A percentile compares a stretch with the other conserved stretches of the same genome.
Conservation (phyloP, 2,329 filamentous ascomycete genomes). For the Penicillium sp. region DNA sequence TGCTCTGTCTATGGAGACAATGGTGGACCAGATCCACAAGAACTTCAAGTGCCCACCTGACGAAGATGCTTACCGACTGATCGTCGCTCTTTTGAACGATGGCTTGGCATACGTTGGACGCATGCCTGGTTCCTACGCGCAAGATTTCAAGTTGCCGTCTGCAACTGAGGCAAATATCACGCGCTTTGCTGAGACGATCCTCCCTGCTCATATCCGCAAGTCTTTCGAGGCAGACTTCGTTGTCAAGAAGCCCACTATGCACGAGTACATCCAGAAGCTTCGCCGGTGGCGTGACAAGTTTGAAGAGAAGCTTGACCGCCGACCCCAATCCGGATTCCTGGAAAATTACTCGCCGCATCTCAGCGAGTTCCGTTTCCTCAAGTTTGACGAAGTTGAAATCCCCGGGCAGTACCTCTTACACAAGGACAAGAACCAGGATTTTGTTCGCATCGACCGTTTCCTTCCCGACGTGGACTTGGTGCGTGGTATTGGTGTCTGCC, state of each 20-base stretch:
- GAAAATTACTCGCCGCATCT: constrained; percentile 85
- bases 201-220: constrained; percentile 89
- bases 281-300: constrained; percentile 96
- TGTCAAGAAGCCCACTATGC: constrained; percentile 89
- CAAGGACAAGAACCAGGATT: constrained; percentile 98
- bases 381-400: constrained; percentile 97
- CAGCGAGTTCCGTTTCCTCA: constrained; percentile 94
- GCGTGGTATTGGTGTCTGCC: constrained; percentile 81
- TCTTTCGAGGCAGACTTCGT: constrained; percentile 99
- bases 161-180: constrained; percentile 96
- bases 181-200: constrained; percentile 89
- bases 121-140: constrained; percentile 77
- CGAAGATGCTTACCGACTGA: constrained; percentile 93
- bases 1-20: constrained; percentile 96
- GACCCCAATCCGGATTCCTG: constrained; percentile 65
- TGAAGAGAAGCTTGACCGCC: constrained; percentile 90
- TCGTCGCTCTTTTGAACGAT: constrained; percentile 95
- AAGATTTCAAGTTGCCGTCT: constrained; percentile 80
- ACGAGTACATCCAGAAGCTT: constrained; percentile 95
- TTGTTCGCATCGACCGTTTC: constrained; percentile 95
- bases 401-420: constrained; percentile 95
- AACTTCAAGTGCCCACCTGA: constrained; percentile 98
- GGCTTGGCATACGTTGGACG: constrained; percentile 87
- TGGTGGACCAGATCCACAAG: constrained; percentile 98
- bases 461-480: constrained; percentile 90